phyloP scores from a whole-genome alignment of 148 eudicot species.

The Nepenthes mirabilis region DNA sequence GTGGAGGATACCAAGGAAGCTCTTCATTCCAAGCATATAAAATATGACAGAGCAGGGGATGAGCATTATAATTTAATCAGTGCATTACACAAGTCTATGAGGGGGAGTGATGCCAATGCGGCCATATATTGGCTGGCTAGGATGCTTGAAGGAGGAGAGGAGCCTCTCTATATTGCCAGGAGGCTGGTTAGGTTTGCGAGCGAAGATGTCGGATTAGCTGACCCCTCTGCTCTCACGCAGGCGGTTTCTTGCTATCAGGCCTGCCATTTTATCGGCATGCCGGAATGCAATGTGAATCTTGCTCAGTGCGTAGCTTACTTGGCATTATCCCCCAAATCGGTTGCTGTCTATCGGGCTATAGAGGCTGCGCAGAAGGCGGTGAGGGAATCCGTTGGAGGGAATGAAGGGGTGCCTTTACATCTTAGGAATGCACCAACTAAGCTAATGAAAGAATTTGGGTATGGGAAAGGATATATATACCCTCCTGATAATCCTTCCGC shows the following conservation, averaged over 20 bases:
- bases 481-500: conserved; percentile 62
- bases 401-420: conserved; percentile 82
- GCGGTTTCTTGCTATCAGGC: conserved; percentile 85
- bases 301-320: conserved; percentile 78
- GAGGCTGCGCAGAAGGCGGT: conserved; percentile 50
- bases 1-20: conserved; percentile 60
- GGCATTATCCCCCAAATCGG: conserved; percentile 74
- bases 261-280: conserved; percentile 81
- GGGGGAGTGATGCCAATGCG: conserved; percentile 80
- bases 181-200: conserved; percentile 66
- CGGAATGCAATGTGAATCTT: conserved; percentile 67
- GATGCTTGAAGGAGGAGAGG: conserved; percentile 88
- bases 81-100: conserved; percentile 83
- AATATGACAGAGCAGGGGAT: conserved; percentile 74
- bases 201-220: conserved; percentile 86
- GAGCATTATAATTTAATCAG: conserved; percentile 78
- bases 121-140: conserved; percentile 83
- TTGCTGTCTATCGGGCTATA: conserved; percentile 45
- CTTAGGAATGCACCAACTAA: conserved; percentile 84
- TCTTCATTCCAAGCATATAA: conserved; percentile 70
- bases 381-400: conserved; percentile 70
- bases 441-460: conserved; percentile 74
- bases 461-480: conserved; percentile 68
- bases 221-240: conserved; percentile 51
- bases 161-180: conserved; percentile 78